Conservation (phyloP, 257 asterid species). For the Capsicum baccatum region DNA sequence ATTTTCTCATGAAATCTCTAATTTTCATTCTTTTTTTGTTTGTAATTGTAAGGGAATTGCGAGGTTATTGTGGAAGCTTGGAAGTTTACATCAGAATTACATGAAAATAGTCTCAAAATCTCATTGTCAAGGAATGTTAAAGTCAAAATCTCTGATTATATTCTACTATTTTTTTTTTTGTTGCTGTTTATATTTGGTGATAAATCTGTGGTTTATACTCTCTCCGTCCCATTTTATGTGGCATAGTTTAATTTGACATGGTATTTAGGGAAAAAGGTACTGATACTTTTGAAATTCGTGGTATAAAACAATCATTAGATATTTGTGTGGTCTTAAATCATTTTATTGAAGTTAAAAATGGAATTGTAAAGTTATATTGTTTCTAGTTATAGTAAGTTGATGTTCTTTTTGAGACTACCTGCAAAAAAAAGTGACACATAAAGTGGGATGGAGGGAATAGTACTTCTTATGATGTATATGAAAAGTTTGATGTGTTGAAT, state of each 20-base stretch:
- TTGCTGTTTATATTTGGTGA: neutral
- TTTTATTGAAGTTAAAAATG: too few species aligned
- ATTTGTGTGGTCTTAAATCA: too few species aligned
- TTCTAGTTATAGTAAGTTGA: too few species aligned
- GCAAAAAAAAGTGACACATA: too few species aligned
- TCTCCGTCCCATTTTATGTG: too few species aligned
- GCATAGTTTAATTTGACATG: too few species aligned
- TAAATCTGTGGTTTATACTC: neutral
- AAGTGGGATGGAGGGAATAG: too few species aligned
- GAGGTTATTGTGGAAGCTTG: conserved; percentile 28
- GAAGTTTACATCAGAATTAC: neutral
- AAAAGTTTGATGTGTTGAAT: neutral
- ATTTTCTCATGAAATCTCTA: neutral
- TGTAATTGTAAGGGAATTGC: neutral
- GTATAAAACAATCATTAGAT: too few species aligned
- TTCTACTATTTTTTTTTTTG: neutral
- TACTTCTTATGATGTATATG: neutral
- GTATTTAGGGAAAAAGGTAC: too few species aligned
- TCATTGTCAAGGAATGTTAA: neutral
- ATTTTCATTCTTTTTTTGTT: neutral
- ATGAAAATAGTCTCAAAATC: neutral
- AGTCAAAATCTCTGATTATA: conserved; percentile 7
- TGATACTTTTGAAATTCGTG: too few species aligned
- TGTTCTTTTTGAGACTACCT: too few species aligned
- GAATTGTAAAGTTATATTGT: too few species aligned